Evolutionary conservation across 2,329 filamentous ascomycete genomes (phyloP), one percentile per base, ranked within the genome.

Genomic region (Monilinia polystroma): DNA sequence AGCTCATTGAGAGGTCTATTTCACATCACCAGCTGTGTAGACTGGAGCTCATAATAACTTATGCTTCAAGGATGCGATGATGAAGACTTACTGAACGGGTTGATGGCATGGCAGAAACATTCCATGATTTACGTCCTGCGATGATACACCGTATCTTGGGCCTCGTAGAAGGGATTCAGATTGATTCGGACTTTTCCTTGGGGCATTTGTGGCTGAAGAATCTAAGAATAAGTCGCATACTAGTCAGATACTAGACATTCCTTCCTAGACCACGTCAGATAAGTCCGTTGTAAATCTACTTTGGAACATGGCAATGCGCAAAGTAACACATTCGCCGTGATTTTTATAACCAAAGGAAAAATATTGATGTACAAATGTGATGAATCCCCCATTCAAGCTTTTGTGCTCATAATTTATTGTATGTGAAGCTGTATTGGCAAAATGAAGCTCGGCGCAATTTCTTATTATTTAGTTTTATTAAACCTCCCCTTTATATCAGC

Each of bases 401-500:
- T 7, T n/a, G 26, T 8, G 6, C 23, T 59, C 11, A 18, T n/a
- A 7, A 5, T 16, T 35, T 12, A 10, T 32, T 10, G 26, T 47
- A 32, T 16, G 1, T 35, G 26, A 57, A n/a, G 12, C 0, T 18
- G 18, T 38, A 18, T 10, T 18, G 4, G 5, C 26, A 57, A 64
- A 16, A 64, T 64, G 62, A 64, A 47, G 53, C 43, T 56, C 41
- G 20, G 16, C 6, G 8, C 5, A 23, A 18, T 64, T 38, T 26
- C 41, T 47, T 45, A 32, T 12, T 64, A 4, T 12, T 12, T 57
- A 12, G 11, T 64, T 4, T 7, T 45, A n/a, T n/a, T 41, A 18
- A 23, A 38, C 6, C 16, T 64, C 20, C 14, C 26, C 23, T 38
- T 47, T 0, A 35, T 59, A 10, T 8, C 11, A 3, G 56, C 56